Evolutionary conservation across 2,329 filamentous ascomycete genomes (phyloP).

Genomic region (Leptographium wingfieldii): DNA sequence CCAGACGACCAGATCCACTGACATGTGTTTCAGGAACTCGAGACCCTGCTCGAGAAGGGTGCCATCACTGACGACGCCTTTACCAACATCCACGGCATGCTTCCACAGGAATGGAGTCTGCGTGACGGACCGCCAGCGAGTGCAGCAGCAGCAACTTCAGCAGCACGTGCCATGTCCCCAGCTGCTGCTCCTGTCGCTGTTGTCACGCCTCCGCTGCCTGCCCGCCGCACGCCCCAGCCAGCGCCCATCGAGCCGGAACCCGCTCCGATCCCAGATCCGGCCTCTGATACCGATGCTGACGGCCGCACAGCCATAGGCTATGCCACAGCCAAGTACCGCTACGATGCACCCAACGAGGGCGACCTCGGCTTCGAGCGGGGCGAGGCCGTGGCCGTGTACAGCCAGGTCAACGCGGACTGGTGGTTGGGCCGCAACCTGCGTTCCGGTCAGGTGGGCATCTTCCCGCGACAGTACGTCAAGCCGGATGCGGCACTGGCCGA

Average conservation of each 20-base stretch:
- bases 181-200: constrained; percentile 13
- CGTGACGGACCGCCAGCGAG: constrained; percentile 25
- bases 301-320: constrained; percentile 52
- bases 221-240: constrained; percentile 24
- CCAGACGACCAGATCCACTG: background rate
- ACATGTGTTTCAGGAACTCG: constrained; percentile 3
- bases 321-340: constrained; percentile 73
- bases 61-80: constrained; percentile 66
- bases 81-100: constrained; percentile 58
- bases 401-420: constrained; percentile 97
- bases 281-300: constrained; percentile 15
- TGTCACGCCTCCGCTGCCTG: constrained; percentile 15
- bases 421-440: constrained; percentile 82
- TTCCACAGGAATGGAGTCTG: constrained; percentile 59
- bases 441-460: constrained; percentile 79
- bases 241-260: constrained; percentile 29
- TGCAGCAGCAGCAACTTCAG: constrained; percentile 12
- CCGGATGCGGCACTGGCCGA: constrained; percentile 31
- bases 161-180: constrained; percentile 21
- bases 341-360: constrained; percentile 64
- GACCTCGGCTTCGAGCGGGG: constrained; percentile 72
- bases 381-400: constrained; percentile 66
- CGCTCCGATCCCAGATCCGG: constrained; percentile 4
- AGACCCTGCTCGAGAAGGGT: constrained; percentile 62
- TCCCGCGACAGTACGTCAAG: constrained; percentile 83